A percentile compares a stretch with the other conserved stretches of the same genome.
phyloP scores from a whole-genome alignment of 768 basidiomycete genomes.

The Leccinum uliginosum region DNA sequence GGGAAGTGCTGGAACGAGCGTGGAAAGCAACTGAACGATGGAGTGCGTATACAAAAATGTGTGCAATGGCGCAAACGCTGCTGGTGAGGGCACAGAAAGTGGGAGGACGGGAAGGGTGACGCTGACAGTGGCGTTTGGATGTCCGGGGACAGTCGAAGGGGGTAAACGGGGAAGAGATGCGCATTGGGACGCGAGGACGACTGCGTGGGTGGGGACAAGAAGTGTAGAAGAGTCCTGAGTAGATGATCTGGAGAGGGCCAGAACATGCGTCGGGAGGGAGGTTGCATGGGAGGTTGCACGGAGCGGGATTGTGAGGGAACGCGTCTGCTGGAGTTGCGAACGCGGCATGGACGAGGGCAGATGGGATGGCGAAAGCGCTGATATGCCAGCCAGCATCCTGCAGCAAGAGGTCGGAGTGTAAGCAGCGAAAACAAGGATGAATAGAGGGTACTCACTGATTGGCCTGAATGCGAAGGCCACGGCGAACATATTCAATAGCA shows the following conservation, averaged over 20 bases:
- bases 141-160: constrained; percentile 31
- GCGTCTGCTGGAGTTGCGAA: constrained; percentile 30
- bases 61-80: constrained; percentile 55
- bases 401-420: constrained; percentile 18
- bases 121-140: constrained; percentile 28
- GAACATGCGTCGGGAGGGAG: constrained; percentile 47
- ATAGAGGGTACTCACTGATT: constrained; percentile 34
- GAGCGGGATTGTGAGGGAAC: constrained; percentile 28
- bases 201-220: constrained; percentile 65
- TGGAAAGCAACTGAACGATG: constrained; percentile 43
- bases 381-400: constrained; percentile 38
- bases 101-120: constrained; percentile 58
- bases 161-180: constrained; percentile 58
- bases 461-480: constrained; percentile 43
- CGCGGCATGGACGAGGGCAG: constrained; percentile 28
- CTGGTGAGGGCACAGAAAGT: constrained; percentile 58
- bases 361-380: constrained; percentile 48
- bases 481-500: constrained; percentile 62
- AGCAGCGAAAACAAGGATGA: constrained; percentile 24
- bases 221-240: constrained; percentile 31
- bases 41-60: constrained; percentile 67
- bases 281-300: constrained; percentile 23
- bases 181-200: constrained; percentile 68
- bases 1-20: constrained; percentile 40
- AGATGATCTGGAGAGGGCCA: constrained; percentile 39